Conservation (phyloP, 192 early-diverging fungal species). For the Spinellus fusiger region DNA sequence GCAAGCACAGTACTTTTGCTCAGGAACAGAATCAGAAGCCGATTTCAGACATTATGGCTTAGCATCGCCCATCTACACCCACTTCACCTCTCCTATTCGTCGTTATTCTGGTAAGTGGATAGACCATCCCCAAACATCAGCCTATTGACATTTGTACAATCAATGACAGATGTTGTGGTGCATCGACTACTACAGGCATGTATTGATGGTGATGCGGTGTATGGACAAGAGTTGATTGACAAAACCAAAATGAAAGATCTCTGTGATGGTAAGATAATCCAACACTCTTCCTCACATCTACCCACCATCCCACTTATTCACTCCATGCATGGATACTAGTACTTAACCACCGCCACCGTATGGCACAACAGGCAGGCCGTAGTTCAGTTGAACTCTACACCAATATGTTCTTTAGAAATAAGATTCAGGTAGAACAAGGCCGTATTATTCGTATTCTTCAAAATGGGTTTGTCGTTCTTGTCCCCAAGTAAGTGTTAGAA, state of each 20-base stretch:
- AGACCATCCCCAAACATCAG: background rate
- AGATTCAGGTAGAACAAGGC: conserved; percentile 77
- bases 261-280: conserved; percentile 56
- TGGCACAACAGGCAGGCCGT: conserved; percentile 92
- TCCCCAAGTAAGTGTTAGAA: conserved; percentile 57
- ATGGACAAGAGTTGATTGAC: conserved; percentile 73
- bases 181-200: conserved; percentile 74
- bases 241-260: conserved; percentile 78
- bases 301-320: background rate
- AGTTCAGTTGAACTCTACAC: conserved; percentile 97
- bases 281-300: background rate
- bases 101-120: conserved; percentile 90
- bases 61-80: conserved; percentile 89
- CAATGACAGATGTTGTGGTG: conserved; percentile 91
- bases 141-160: background rate
- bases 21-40: conserved; percentile 60
- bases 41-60: conserved; percentile 90
- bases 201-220: conserved; percentile 37
- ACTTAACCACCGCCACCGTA: conserved; percentile 90
- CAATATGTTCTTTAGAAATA: conserved; percentile 93
- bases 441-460: conserved; percentile 89
- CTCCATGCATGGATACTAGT: conserved; percentile 18
- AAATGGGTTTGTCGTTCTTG: conserved; percentile 91
- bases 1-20: conserved; percentile 97
- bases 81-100: conserved; percentile 99